phyloP scores from a whole-genome alignment of 2,329 filamentous ascomycete species.

The Thelonectria olida region DNA sequence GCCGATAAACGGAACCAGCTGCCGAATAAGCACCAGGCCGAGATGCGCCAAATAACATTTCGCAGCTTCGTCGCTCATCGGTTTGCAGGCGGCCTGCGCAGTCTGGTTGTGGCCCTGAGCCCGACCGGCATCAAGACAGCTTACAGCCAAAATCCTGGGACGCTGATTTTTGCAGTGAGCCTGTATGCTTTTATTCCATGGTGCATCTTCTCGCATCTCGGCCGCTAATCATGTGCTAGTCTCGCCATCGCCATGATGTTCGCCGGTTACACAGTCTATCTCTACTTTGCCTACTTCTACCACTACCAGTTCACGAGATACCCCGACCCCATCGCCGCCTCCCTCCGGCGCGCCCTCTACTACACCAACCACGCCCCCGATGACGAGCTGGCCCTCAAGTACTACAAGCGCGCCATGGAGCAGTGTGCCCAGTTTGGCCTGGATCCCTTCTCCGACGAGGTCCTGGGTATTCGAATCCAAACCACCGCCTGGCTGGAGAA shows the following conservation, averaged over 20 bases:
- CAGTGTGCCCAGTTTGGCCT: slow-evolving; percentile 78
- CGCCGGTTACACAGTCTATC: slow-evolving; percentile 44
- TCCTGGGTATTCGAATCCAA: slow-evolving; percentile 88
- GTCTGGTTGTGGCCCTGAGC: slow-evolving; percentile 45
- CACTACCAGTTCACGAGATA: slow-evolving; percentile 64
- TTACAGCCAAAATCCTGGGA: slow-evolving; percentile 45
- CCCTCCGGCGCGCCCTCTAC: slow-evolving; percentile 85
- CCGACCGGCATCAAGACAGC: slow-evolving; percentile 47
- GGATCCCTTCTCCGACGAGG: slow-evolving; percentile 90
- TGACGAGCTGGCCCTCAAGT: slow-evolving; percentile 79
- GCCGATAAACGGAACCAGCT: slow-evolving; percentile 34
- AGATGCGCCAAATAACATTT: slow-evolving; percentile 43
- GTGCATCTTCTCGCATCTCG: background rate
- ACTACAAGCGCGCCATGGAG: slow-evolving; percentile 82
- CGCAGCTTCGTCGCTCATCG: slow-evolving; percentile 40
- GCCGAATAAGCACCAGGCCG: slow-evolving; percentile 34
- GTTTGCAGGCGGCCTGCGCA: slow-evolving; percentile 47
- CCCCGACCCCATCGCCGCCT: slow-evolving; percentile 77
- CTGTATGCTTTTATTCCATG: slow-evolving; percentile 26
- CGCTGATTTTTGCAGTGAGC: slow-evolving; percentile 43
- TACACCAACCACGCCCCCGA: slow-evolving; percentile 83
- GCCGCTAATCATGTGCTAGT: background rate
- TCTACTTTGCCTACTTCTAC: slow-evolving; percentile 66
- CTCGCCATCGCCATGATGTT: slow-evolving; percentile 41
- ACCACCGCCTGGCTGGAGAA: slow-evolving; percentile 83